phyloP scores from a whole-genome alignment of 106 monocot genomes.

The Acorus gramineus region DNA sequence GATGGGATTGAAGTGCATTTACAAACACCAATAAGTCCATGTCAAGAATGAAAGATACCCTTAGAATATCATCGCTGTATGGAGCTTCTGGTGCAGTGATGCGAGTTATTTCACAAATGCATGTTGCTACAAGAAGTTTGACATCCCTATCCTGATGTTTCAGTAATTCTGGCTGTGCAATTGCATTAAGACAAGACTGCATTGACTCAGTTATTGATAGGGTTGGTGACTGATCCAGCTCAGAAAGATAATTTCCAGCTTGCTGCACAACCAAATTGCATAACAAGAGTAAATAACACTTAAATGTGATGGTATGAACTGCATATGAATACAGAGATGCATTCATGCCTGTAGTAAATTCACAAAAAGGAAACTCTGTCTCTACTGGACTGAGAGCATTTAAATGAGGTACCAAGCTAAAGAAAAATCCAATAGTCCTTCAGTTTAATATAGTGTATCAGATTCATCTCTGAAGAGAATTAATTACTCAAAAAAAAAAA shows the following conservation, averaged over 20 bases:
- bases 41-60: conserved; percentile 28
- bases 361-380: no score
- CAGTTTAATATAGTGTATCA: no score
- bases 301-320: neutral
- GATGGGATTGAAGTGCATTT: neutral
- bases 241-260: conserved; percentile 58
- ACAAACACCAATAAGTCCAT: no score
- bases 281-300: neutral
- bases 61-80: conserved; percentile 80
- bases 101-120: conserved; percentile 88
- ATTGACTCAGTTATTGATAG: conserved; percentile 55
- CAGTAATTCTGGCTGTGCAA: conserved; percentile 58
- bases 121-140: conserved; percentile 78
- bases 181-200: conserved; percentile 56
- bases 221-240: conserved; percentile 72
- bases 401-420: no score
- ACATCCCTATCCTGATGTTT: conserved; percentile 84
- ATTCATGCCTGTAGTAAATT: neutral
- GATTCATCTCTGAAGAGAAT: no score
- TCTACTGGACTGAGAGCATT: no score
- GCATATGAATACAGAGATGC: neutral
- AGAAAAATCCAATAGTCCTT: no score
- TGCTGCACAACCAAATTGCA: conserved; percentile 34
- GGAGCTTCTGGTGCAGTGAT: conserved; percentile 97
- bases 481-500: no score